Conservation (phyloP, 371 early-diverging fungal genomes). For the Rhizopus sp. region DNA sequence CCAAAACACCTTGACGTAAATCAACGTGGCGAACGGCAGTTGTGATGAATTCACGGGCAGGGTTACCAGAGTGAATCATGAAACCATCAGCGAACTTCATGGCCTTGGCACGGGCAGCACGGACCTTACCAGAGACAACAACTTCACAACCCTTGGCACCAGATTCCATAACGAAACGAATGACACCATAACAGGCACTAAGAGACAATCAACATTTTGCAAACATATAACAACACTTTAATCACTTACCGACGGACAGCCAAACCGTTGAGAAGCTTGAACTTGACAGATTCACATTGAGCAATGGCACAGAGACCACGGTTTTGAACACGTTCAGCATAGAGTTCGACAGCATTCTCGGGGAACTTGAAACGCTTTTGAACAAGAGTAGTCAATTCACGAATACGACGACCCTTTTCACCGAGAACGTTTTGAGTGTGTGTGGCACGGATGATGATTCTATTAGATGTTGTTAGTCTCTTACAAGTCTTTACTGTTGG, state of each 20-base stretch:
- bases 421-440: slow-evolving; percentile 98
- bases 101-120: slow-evolving; percentile 99
- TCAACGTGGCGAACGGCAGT: slow-evolving; percentile 98
- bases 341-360: slow-evolving; percentile 96
- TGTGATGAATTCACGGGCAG: slow-evolving; percentile 97
- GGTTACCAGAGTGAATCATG: slow-evolving; percentile 99
- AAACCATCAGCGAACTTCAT: slow-evolving; percentile 99
- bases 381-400: slow-evolving; percentile 97
- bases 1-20: slow-evolving; percentile 99
- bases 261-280: slow-evolving; percentile 96
- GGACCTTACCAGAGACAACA: slow-evolving; percentile 99
- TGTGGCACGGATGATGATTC: slow-evolving; percentile 98
- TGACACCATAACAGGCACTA: slow-evolving; percentile 96
- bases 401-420: slow-evolving; percentile 98
- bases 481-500: background rate
- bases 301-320: slow-evolving; percentile 99
- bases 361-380: slow-evolving; percentile 99
- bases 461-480: slow-evolving; percentile 3
- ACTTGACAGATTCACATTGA: slow-evolving; percentile 98
- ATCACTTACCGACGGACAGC: slow-evolving; percentile 84
- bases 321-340: slow-evolving; percentile 98
- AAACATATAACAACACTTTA: background rate
- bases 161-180: slow-evolving; percentile 99
- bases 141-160: slow-evolving; percentile 99
- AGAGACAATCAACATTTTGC: background rate